These are phyloP conservation scores for Dothideomycetes sp. DNA, from an alignment of 2,329 filamentous ascomycete species.

Conservation along the genomic window DNA sequence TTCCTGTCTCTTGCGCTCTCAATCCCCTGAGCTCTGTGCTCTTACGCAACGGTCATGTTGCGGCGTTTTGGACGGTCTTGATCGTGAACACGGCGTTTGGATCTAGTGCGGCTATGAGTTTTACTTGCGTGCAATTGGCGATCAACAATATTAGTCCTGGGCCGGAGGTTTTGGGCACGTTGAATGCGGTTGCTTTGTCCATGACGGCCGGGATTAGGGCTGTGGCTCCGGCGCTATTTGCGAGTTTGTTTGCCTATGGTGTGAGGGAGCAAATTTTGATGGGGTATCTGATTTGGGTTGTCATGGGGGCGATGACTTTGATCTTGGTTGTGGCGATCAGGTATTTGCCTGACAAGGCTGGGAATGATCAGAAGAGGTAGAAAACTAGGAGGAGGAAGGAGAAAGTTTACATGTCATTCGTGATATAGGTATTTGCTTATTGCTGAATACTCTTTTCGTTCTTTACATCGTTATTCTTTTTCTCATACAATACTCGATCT, in stretches of 20 bases:
- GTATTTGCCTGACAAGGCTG: conserved; percentile 27
- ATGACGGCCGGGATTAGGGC: conserved; percentile 53
- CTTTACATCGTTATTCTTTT: too few species aligned
- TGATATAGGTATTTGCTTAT: too few species aligned
- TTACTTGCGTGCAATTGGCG: conserved; percentile 62
- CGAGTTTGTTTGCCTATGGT: conserved; percentile 59
- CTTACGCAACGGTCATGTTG: conserved; percentile 37
- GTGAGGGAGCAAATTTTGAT: conserved; percentile 51
- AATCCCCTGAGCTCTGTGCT: conserved; percentile 50
- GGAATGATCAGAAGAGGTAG: conserved; percentile 22
- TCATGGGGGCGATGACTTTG: conserved; percentile 37
- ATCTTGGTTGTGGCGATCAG: conserved; percentile 26
- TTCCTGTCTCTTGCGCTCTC: conserved; percentile 54
- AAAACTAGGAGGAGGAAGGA: too few species aligned
- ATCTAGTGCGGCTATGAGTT: conserved; percentile 57
- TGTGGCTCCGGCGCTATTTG: conserved; percentile 56
- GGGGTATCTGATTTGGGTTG: conserved; percentile 59
- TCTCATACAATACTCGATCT: too few species aligned
- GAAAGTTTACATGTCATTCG: too few species aligned
- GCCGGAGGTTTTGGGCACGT: conserved; percentile 54
- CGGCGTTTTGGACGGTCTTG: conserved; percentile 49
- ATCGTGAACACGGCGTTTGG: conserved; percentile 44
- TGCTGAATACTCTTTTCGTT: too few species aligned
- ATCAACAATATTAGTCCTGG: conserved; percentile 66
- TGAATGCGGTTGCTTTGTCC: conserved; percentile 62